Conservation (phyloP, 2,329 filamentous ascomycete species). For the Eurotiales sp. region DNA sequence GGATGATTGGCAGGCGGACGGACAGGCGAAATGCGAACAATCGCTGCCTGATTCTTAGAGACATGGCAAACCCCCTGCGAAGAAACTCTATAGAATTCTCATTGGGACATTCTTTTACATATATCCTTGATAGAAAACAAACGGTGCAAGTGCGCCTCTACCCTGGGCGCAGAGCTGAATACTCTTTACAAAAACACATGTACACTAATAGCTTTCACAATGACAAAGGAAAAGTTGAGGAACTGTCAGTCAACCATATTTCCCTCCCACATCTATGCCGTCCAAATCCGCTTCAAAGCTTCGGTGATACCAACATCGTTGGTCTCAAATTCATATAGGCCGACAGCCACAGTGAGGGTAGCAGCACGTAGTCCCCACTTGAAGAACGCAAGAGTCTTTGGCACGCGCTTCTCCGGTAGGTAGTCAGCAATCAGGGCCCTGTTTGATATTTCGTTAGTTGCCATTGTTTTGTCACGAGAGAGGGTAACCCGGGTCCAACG, state of each 20-base stretch:
- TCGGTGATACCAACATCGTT: slow-evolving; percentile 95
- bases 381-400: slow-evolving; percentile 62
- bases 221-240: slow-evolving; percentile 11
- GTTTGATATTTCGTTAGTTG: slow-evolving; percentile 2
- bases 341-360: slow-evolving; percentile 77
- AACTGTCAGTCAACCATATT: slow-evolving; percentile 1
- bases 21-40: no score
- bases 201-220: slow-evolving; percentile 11
- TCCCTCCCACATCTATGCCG: slow-evolving; percentile 49
- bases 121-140: neutral
- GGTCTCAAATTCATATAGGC: slow-evolving; percentile 97
- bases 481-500: slow-evolving; percentile 22
- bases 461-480: neutral
- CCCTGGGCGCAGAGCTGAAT: neutral
- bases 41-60: no score
- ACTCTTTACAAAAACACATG: slow-evolving; percentile 3
- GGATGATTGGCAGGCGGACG: no score
- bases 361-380: slow-evolving; percentile 75
- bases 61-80: no score
- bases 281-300: slow-evolving; percentile 85
- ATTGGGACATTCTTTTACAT: neutral
- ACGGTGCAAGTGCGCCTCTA: neutral
- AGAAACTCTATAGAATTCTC: no score
- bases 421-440: slow-evolving; percentile 83
- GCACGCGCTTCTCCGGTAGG: slow-evolving; percentile 68